A percentile compares a stretch with the other conserved stretches of the same genome.
Conservation (phyloP, 257 asterid genomes). For the Eucommia ulmoides region DNA sequence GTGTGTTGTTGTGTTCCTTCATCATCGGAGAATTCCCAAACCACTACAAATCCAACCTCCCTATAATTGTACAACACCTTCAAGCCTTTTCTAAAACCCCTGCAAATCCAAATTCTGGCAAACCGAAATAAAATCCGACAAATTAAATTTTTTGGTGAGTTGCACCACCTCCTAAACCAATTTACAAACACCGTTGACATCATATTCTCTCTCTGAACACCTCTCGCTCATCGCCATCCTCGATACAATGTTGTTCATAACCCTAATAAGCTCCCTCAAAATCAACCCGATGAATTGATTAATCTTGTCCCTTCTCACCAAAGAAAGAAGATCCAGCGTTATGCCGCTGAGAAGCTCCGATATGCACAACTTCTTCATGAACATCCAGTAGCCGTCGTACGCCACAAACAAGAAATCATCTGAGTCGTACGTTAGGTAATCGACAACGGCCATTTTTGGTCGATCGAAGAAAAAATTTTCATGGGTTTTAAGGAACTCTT, state of each 20-base stretch:
- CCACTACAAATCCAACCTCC: slow-evolving; percentile 48
- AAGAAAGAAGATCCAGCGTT: slow-evolving; percentile 41
- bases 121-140: slow-evolving; percentile 51
- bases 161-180: slow-evolving; percentile 39
- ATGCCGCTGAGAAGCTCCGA: slow-evolving; percentile 58
- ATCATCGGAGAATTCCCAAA: too few relatives aligned
- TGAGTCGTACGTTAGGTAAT: slow-evolving; percentile 55
- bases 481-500: slow-evolving; percentile 50
- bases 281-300: slow-evolving; percentile 17
- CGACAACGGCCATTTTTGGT: slow-evolving; percentile 34
- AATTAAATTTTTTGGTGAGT: slow-evolving; percentile 43
- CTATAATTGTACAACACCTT: slow-evolving; percentile 26
- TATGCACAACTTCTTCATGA: slow-evolving; percentile 72
- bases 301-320: slow-evolving; percentile 36
- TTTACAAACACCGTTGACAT: slow-evolving; percentile 37
- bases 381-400: slow-evolving; percentile 59
- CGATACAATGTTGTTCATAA: slow-evolving; percentile 44
- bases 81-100: slow-evolving; percentile 42
- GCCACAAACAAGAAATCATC: slow-evolving; percentile 64
- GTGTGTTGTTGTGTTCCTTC: too few relatives aligned
- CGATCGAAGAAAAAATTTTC: slow-evolving; percentile 39
- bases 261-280: slow-evolving; percentile 29
- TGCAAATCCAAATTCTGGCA: slow-evolving; percentile 65
- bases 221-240: slow-evolving; percentile 54
- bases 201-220: slow-evolving; percentile 39